These are phyloP conservation scores for Nothopassalora personata DNA, from an alignment of 2,329 filamentous ascomycete genomes.

Conservation along the genomic window DNA sequence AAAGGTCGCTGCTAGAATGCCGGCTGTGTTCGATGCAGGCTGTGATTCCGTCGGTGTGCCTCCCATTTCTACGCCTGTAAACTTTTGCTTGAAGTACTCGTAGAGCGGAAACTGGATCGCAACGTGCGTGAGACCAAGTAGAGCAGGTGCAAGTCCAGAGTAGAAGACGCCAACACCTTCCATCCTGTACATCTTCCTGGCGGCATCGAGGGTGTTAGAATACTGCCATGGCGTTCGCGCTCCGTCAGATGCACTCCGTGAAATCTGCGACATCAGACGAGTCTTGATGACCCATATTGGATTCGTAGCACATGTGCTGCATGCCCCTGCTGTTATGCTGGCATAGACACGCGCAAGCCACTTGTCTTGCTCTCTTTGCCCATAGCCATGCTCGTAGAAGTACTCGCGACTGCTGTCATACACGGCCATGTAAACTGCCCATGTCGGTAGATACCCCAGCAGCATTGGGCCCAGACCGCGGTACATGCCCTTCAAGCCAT, in stretches of 20 bases:
- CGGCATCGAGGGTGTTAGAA: slow-evolving; percentile 80
- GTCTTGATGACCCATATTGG: slow-evolving; percentile 99
- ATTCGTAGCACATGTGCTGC: slow-evolving; percentile 90
- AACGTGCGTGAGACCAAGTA: slow-evolving; percentile 88
- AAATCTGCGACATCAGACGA: slow-evolving; percentile 89
- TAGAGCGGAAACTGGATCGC: slow-evolving; percentile 97
- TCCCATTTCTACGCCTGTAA: slow-evolving; percentile 87
- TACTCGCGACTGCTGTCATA: slow-evolving; percentile 84
- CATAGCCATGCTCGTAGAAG: slow-evolving; percentile 54
- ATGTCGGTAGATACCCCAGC: slow-evolving; percentile 90
- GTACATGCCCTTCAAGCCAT: slow-evolving; percentile 87
- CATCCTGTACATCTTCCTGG: slow-evolving; percentile 87
- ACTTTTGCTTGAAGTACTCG: slow-evolving; percentile 83
- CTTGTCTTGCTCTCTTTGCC: slow-evolving; percentile 50
- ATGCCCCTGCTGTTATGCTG: slow-evolving; percentile 83
- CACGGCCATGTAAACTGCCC: slow-evolving; percentile 96
- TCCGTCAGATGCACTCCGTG: slow-evolving; percentile 48
- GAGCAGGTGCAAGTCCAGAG: slow-evolving; percentile 84
- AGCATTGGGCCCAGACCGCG: slow-evolving; percentile 90
- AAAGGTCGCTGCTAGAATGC: slow-evolving; percentile 82
- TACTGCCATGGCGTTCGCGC: slow-evolving; percentile 83
- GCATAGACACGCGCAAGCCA: slow-evolving; percentile 80
- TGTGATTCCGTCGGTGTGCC: slow-evolving; percentile 54
- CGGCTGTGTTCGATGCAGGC: slow-evolving; percentile 61
- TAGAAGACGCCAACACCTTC: slow-evolving; percentile 92